phyloP scores from a whole-genome alignment of 495 filamentous ascomycete species.

The Penicillium cosmopolitanum region DNA sequence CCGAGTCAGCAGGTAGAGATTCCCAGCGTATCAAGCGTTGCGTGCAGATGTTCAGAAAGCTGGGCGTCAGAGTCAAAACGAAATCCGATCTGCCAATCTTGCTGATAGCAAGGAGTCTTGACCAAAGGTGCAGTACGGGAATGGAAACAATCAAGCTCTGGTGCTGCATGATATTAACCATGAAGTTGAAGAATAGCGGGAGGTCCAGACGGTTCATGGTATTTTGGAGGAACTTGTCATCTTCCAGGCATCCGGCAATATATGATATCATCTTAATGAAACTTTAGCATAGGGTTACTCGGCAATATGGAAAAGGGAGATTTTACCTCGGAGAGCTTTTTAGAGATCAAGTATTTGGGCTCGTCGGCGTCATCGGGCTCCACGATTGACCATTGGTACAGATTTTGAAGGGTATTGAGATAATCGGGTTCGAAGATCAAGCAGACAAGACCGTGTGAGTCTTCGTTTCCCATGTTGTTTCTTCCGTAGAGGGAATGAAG shows the following conservation, averaged over 20 bases:
- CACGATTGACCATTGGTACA: conserved; percentile 83
- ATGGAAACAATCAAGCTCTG: conserved; percentile 91
- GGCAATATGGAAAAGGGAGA: not conserved
- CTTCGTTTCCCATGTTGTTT: conserved; percentile 71
- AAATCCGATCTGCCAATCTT: conserved; percentile 65
- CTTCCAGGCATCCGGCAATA: conserved; percentile 80
- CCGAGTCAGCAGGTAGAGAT: conserved; percentile 74
- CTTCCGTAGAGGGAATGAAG: conserved; percentile 81
- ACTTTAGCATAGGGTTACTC: not conserved
- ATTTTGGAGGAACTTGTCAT: conserved; percentile 66
- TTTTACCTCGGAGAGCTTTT: conserved; percentile 88
- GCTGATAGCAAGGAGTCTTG: conserved; percentile 71
- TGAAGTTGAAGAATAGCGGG: conserved; percentile 75
- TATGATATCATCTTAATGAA: conserved; percentile 72
- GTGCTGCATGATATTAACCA: conserved; percentile 78
- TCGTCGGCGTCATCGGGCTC: conserved; percentile 82
- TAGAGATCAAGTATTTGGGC: conserved; percentile 86
- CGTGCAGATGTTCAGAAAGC: conserved; percentile 79
- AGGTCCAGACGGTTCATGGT: conserved; percentile 60
- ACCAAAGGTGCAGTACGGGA: conserved; percentile 88
- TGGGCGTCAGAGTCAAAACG: conserved; percentile 69
- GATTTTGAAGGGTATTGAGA: conserved; percentile 69
- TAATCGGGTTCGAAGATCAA: conserved; percentile 75
- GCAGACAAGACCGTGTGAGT: conserved; percentile 76
- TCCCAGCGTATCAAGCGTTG: conserved; percentile 82